Evolutionary conservation across 495 filamentous ascomycete species (phyloP).

Genomic region (Aspergillus diversus): DNA sequence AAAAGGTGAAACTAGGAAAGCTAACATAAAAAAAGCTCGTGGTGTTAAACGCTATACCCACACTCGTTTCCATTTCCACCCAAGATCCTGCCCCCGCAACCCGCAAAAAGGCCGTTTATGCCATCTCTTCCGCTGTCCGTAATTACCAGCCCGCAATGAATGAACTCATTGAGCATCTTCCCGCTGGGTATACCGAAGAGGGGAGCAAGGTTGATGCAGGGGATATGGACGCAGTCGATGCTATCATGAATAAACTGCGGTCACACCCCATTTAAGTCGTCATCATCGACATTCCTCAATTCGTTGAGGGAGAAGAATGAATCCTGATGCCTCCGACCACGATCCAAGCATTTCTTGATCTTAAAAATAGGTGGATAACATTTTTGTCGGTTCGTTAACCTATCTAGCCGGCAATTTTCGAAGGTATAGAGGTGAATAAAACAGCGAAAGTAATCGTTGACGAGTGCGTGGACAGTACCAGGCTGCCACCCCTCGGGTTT

Average conservation of each 20-base stretch:
- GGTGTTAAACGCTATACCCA: conserved; percentile 69
- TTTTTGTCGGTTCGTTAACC: too few relatives aligned
- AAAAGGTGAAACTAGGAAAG: not conserved
- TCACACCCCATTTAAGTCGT: conserved; percentile 43
- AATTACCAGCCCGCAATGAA: conserved; percentile 83
- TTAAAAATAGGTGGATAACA: too few relatives aligned
- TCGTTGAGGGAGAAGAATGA: not conserved
- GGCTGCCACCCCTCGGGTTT: too few relatives aligned
- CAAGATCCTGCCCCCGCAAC: conserved; percentile 62
- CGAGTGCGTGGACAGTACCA: too few relatives aligned
- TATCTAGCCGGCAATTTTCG: too few relatives aligned
- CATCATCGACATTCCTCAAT: conserved; percentile 21
- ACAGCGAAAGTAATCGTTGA: too few relatives aligned
- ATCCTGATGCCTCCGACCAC: not conserved
- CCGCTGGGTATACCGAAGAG: conserved; percentile 59
- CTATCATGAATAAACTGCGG: conserved; percentile 68
- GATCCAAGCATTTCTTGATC: too few relatives aligned
- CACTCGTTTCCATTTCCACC: conserved; percentile 66
- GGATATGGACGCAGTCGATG: conserved; percentile 85
- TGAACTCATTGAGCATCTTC: conserved; percentile 62
- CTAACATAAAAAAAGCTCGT: conserved; percentile 54
- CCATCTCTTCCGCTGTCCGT: conserved; percentile 78
- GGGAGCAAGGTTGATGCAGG: conserved; percentile 65
- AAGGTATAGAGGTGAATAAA: too few relatives aligned
- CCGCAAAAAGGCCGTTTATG: conserved; percentile 86